Conservation (phyloP, 164 flowering plant species). For the Chimonanthus praecox region DNA sequence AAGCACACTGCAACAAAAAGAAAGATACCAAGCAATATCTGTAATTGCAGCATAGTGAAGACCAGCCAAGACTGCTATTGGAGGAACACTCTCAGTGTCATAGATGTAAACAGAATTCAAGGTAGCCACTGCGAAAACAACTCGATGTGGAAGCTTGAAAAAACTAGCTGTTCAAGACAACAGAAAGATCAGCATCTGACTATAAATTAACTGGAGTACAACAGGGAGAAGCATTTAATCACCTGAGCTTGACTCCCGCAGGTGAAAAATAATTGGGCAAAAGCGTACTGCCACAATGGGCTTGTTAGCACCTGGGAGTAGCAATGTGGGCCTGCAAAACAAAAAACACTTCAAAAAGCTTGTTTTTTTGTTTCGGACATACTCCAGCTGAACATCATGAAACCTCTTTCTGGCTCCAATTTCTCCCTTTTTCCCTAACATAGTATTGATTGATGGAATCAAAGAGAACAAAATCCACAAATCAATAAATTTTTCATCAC, state of each 20-base stretch:
- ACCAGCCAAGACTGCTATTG: slow-evolving; percentile 86
- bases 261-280: slow-evolving; percentile 63
- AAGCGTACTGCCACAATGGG: slow-evolving; percentile 90
- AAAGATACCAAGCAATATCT: slow-evolving; percentile 80
- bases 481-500: not conserved
- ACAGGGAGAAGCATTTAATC: slow-evolving; percentile 1
- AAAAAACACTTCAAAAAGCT: not conserved
- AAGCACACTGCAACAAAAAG: not conserved
- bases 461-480: not conserved
- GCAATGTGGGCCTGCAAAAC: slow-evolving; percentile 74
- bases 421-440: not conserved
- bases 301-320: slow-evolving; percentile 86
- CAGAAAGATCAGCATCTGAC: not conserved
- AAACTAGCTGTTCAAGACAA: slow-evolving; percentile 39
- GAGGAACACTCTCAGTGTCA: slow-evolving; percentile 80
- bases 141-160: slow-evolving; percentile 87
- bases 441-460: not conserved
- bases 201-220: not conserved
- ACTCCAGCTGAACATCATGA: not conserved
- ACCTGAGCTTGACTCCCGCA: slow-evolving; percentile 70
- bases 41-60: slow-evolving; percentile 97
- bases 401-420: not conserved
- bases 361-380: not conserved
- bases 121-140: slow-evolving; percentile 87
- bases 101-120: slow-evolving; percentile 86